Evolutionary conservation across 192 early-diverging fungal genomes (phyloP).

Genomic region (Backusella circina): DNA sequence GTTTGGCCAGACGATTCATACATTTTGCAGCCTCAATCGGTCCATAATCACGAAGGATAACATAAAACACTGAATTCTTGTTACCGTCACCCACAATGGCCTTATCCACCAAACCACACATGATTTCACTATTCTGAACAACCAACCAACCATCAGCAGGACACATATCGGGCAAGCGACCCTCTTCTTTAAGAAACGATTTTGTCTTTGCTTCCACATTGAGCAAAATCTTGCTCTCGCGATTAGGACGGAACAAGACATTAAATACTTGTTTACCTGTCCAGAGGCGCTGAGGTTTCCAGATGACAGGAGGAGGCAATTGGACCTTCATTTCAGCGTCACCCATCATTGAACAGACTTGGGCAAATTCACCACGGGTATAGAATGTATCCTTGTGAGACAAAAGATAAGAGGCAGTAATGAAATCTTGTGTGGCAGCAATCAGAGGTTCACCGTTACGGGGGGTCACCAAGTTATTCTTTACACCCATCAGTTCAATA

Average conservation of each 20-base stretch:
- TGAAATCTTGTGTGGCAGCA: conserved; percentile 99
- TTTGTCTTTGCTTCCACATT: conserved; percentile 91
- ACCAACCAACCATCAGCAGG: conserved; percentile 88
- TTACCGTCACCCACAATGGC: conserved; percentile 94
- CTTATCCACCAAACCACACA: conserved; percentile 95
- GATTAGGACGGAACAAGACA: conserved; percentile 86
- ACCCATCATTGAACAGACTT: conserved; percentile 89
- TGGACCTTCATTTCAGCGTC: conserved; percentile 84
- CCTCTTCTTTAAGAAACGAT: conserved; percentile 61
- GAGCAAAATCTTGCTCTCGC: conserved; percentile 57
- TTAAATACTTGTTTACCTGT: conserved; percentile 96
- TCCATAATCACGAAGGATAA: conserved; percentile 90
- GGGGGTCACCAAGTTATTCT: conserved; percentile 96
- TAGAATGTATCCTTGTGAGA: conserved; percentile 95
- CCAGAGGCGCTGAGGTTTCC: conserved; percentile 90
- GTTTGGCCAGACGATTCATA: conserved; percentile 94
- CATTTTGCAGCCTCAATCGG: conserved; percentile 77
- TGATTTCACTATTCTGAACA: conserved; percentile 91
- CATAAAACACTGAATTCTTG: conserved; percentile 93
- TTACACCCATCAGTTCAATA: conserved; percentile 90
- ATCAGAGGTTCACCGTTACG: conserved; percentile 98
- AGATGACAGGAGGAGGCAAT: conserved; percentile 88
- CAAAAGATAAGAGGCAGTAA: conserved; percentile 92
- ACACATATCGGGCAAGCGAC: conserved; percentile 68
- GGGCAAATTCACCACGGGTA: conserved; percentile 87